These are phyloP conservation scores for Colletotrichum theobromicola DNA, from an alignment of 2,329 filamentous ascomycete genomes.

Conservation along the genomic window DNA sequence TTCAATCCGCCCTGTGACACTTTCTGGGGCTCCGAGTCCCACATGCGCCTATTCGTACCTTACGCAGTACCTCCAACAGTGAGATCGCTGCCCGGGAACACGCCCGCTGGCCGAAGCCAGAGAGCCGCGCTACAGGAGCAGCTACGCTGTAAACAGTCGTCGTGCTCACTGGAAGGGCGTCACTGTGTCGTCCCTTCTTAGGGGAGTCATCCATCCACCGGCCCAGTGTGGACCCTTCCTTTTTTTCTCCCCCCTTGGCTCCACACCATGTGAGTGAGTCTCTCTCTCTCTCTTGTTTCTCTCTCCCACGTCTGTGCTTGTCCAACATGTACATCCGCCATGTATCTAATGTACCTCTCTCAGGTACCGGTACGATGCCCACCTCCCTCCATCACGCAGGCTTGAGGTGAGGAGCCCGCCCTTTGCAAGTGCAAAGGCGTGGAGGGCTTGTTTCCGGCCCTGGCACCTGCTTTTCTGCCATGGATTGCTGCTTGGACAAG, in stretches of 20 bases:
- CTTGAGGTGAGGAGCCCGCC: slow-evolving; percentile 10
- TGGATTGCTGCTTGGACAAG: slow-evolving; percentile 2
- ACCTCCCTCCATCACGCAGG: slow-evolving; percentile 6
- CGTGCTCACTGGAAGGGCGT: slow-evolving; percentile 13
- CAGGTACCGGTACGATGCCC: slow-evolving; percentile 21
- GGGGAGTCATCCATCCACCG: background rate
- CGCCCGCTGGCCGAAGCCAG: background rate
- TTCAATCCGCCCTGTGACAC: background rate
- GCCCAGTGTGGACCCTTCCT: background rate
- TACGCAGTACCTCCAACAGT: too few relatives aligned
- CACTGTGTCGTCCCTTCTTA: background rate
- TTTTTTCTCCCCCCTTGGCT: background rate
- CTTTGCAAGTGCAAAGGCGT: slow-evolving; percentile 12
- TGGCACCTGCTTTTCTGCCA: background rate
- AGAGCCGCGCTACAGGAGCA: background rate
- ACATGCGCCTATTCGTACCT: background rate
- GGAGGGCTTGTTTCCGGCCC: slow-evolving; percentile 4
- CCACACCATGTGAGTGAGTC: background rate
- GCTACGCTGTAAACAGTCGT: background rate
- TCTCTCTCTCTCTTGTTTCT: background rate
- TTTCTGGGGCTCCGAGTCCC: background rate
- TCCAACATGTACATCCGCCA: background rate
- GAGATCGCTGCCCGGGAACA: background rate
- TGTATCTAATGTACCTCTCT: slow-evolving; percentile 5
- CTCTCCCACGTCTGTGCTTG: background rate